Conservation (phyloP, 2,329 filamentous ascomycete genomes). For the Ploettnerulaceae sp. region DNA sequence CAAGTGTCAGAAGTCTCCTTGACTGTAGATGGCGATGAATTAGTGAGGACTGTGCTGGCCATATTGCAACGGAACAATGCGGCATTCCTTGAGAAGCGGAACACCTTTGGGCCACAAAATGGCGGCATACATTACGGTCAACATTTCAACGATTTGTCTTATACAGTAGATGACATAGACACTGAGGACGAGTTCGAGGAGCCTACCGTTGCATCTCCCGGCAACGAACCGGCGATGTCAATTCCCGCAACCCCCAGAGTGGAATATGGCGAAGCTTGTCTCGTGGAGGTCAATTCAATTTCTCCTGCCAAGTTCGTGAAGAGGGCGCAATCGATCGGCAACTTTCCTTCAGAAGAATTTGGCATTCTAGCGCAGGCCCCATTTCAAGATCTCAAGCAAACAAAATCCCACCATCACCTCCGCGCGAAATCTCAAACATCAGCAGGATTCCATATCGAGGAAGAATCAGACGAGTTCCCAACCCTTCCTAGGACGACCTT, state of each 20-base stretch:
- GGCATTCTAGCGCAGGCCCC: neutral
- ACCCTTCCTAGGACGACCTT: slow-evolving; percentile 29
- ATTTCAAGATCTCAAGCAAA: slow-evolving; percentile 11
- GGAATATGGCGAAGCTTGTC: slow-evolving; percentile 29
- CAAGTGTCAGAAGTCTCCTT: neutral
- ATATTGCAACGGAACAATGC: slow-evolving; percentile 11
- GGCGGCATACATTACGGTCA: neutral
- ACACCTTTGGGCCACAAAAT: slow-evolving; percentile 8
- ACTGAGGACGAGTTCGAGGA: slow-evolving; percentile 9
- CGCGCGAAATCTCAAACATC: slow-evolving; percentile 2
- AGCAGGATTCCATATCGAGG: neutral
- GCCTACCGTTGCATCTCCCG: slow-evolving; percentile 12
- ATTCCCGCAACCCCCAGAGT: slow-evolving; percentile 19
- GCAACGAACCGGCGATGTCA: slow-evolving; percentile 13
- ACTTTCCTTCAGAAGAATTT: slow-evolving; percentile 13
- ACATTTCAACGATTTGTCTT: neutral
- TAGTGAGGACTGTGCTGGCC: slow-evolving; percentile 21
- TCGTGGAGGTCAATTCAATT: slow-evolving; percentile 29
- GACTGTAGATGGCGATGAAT: slow-evolving; percentile 12
- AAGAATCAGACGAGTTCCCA: slow-evolving; percentile 11
- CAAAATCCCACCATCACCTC: slow-evolving; percentile 17
- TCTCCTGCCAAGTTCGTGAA: slow-evolving; percentile 14
- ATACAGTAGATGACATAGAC: slow-evolving; percentile 14
- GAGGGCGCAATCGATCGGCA: slow-evolving; percentile 23
- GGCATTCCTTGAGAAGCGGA: neutral